Evolutionary conservation across 345 rosid genomes (phyloP).

Genomic region (Cardamine chenopodiifolia): DNA sequence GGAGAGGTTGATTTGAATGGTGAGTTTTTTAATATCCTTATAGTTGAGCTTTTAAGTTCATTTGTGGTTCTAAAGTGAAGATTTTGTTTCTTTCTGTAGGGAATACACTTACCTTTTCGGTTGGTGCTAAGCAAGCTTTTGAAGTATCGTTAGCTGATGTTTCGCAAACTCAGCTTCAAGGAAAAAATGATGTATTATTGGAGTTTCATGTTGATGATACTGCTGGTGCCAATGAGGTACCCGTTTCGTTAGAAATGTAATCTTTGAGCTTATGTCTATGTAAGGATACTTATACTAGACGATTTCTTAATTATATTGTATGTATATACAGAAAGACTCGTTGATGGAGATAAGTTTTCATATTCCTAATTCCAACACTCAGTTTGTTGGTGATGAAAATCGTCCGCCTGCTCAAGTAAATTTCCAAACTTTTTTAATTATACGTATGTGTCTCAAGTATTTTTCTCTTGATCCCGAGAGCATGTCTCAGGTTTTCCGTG

Average conservation of each 20-base stretch:
- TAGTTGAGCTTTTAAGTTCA: background rate
- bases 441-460: background rate
- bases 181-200: conserved; percentile 87
- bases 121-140: conserved; percentile 90
- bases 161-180: conserved; percentile 86
- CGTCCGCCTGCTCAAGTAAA: conserved; percentile 85
- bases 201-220: conserved; percentile 99
- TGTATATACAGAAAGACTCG: conserved; percentile 75
- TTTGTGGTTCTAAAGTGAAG: background rate
- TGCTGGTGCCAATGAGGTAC: conserved; percentile 98
- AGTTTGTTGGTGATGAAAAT: conserved; percentile 91
- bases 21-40: conserved; percentile 32
- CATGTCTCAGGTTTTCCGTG: conserved; percentile 69
- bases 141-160: conserved; percentile 93
- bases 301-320: conserved; percentile 6
- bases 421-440: background rate
- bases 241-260: too few relatives aligned
- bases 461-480: background rate
- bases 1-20: conserved; percentile 95
- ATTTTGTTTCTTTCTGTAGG: conserved; percentile 48
- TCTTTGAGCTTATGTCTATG: too few relatives aligned
- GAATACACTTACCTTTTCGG: conserved; percentile 79
- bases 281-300: background rate
- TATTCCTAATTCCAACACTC: conserved; percentile 84
- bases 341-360: conserved; percentile 97